These are phyloP conservation scores for Syzygium oleosum DNA, from an alignment of 345 rosid species.

Conservation along the genomic window DNA sequence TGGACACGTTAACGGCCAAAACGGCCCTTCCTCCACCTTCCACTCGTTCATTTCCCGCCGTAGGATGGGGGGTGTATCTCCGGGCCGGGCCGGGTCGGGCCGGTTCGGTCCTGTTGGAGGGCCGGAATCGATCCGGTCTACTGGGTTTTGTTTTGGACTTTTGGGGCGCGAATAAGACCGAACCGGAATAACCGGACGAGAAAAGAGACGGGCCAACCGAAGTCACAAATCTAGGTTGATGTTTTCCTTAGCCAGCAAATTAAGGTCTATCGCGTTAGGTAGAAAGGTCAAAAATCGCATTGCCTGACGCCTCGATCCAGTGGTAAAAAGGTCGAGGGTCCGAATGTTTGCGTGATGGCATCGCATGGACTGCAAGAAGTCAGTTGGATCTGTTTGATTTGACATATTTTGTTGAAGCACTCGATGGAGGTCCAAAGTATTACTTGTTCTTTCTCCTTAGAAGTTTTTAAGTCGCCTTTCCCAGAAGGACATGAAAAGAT, in stretches of 20 bases:
- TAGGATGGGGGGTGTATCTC: not conserved
- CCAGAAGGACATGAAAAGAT: not conserved
- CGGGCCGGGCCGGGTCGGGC: not conserved
- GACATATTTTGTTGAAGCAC: not conserved
- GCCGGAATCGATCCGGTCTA: not conserved
- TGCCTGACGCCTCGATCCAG: not conserved
- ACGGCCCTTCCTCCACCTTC: not conserved
- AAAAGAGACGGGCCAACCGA: not conserved
- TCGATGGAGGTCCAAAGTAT: not conserved
- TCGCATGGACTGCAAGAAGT: not conserved
- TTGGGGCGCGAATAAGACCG: not conserved
- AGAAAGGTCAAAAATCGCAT: not conserved
- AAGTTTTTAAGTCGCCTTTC: not conserved
- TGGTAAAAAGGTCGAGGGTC: not conserved
- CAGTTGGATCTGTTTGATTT: not conserved
- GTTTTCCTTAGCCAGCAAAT: not conserved
- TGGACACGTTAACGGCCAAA: not conserved
- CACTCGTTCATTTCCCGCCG: not conserved
- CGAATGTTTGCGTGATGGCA: not conserved
- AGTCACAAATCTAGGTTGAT: not conserved
- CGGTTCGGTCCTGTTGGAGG: not conserved
- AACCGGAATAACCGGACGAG: not conserved
- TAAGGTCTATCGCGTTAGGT: not conserved
- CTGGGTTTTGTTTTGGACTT: not conserved
- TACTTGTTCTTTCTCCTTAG: not conserved